phyloP scores from a whole-genome alignment of 2,329 filamentous ascomycete genomes.

The Zopfia rhizophila region DNA sequence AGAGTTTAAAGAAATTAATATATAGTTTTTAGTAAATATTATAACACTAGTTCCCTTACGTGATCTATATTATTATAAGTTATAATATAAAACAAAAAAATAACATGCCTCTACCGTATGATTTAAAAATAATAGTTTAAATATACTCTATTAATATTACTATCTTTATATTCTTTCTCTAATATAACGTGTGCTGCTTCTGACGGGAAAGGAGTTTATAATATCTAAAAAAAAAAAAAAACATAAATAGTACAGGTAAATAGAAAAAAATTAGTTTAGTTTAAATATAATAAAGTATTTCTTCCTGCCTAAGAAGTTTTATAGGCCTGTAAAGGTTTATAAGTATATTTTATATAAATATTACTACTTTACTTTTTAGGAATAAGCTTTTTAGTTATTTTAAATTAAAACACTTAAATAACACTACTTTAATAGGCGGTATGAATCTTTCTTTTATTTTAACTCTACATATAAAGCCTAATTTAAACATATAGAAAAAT shows the following conservation, averaged over 20 bases:
- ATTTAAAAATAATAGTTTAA: no score
- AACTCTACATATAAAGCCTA: conserved; percentile 1
- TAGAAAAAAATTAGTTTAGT: no score
- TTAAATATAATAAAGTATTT: conserved; percentile 3
- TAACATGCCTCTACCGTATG: no score
- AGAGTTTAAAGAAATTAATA: not conserved
- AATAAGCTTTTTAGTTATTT: conserved; percentile 1
- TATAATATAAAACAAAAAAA: no score
- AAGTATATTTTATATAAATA: conserved; percentile 3
- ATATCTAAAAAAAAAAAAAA: no score
- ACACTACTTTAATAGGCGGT: conserved; percentile 9
- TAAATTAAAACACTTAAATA: conserved; percentile 8
- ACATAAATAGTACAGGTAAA: no score
- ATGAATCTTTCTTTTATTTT: conserved; percentile 7
- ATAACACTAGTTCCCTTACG: conserved; percentile 9
- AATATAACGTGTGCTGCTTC: no score
- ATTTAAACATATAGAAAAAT: conserved; percentile 5
- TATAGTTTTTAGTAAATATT: conserved; percentile 9
- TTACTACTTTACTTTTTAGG: not conserved
- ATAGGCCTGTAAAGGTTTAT: conserved; percentile 10
- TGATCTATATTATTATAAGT: conserved; percentile 17
- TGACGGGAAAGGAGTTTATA: no score
- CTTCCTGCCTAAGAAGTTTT: conserved; percentile 9
- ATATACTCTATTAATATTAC: no score
- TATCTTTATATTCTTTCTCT: no score